Conservation (phyloP, 2,329 filamentous ascomycete genomes). For the Samsoniella hepiali region DNA sequence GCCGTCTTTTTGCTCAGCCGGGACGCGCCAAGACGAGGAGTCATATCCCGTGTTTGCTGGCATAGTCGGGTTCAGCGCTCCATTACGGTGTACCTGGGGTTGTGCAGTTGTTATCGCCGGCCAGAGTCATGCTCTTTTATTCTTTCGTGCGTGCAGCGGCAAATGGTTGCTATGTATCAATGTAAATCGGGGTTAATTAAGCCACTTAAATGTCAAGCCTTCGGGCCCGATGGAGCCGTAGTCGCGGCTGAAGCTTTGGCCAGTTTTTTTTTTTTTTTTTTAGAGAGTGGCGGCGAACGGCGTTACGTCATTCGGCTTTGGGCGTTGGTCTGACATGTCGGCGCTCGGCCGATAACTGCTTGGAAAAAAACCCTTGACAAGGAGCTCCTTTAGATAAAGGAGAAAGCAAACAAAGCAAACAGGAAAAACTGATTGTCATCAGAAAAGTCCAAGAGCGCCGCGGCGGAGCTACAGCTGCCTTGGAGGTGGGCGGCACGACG, state of each 20-base stretch:
- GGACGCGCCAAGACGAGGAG: background rate
- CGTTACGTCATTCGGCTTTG: background rate
- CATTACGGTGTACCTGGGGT: background rate
- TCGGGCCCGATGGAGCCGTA: background rate
- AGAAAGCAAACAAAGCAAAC: background rate
- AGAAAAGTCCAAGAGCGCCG: background rate
- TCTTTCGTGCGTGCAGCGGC: background rate
- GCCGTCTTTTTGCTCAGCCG: background rate
- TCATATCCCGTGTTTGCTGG: background rate
- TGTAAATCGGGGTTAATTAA: background rate
- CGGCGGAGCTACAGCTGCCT: background rate
- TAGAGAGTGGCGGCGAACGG: background rate
- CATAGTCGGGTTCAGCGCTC: background rate
- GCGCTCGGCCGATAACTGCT: background rate
- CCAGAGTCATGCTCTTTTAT: background rate
- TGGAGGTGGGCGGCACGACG: background rate
- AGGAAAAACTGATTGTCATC: background rate
- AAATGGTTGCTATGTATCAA: background rate
- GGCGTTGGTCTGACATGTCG: background rate
- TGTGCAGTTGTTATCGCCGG: background rate
- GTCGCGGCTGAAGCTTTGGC: background rate
- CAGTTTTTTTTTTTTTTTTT: background rate
- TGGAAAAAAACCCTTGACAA: too few species aligned
- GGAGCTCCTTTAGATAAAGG: background rate
- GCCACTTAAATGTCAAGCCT: background rate